Base-by-base conservation (phyloP, 768 basidiomycete genomes). In the Macrolepiota albuminosa region DNA sequence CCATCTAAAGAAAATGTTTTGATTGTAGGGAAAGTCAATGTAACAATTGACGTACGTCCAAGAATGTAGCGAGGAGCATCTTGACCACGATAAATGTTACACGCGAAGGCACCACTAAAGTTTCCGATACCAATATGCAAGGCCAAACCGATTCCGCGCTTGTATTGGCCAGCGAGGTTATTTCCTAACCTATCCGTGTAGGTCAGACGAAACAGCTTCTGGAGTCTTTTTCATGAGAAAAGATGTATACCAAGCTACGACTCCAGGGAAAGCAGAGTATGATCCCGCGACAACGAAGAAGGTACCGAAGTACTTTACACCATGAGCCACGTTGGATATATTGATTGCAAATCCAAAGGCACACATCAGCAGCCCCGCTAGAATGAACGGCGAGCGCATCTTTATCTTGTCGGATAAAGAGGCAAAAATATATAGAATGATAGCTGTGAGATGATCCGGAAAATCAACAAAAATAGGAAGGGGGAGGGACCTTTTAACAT, bases 221-320 rank as follows among this genome's bases (percentile, higher is more conserved):
- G n/a, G 52, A 33, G 29, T 2, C 29, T 47, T 2, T 21, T 47
- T n/a, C 2, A n/a, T 40, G 39, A 54, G 10, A 34, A 36, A 37
- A 36, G 43, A 31, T 29, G n/a, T 74, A 13, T 49, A 87, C 87
- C 88, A 90, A 24, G 84, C 76, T 13, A 87, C 73, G 1, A 85
- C 68, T 10, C 83, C 86, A 13, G 89, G 86, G 62, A 85, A 78
- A 0, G 77, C 73, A 1, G 83, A 77, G 61, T 86, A 89, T 43
- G 78, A 77, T n/a, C 89, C 89, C 0, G 77, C 75, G 7, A 89
- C 86, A 29, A 80, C 78, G 57, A 89, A 81, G 76, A 86, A 91
- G 0, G 83, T 88, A 1, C 87, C 88, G 62, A 88, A 86, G 68
- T 89, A 90, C 70, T 89, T 89, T 31, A 75, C 83, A 0, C 85